These are phyloP conservation scores for Hyphopichia wangnamkhiaoensis DNA, from an alignment of 1,139 yeast genomes.

Conservation along the genomic window DNA sequence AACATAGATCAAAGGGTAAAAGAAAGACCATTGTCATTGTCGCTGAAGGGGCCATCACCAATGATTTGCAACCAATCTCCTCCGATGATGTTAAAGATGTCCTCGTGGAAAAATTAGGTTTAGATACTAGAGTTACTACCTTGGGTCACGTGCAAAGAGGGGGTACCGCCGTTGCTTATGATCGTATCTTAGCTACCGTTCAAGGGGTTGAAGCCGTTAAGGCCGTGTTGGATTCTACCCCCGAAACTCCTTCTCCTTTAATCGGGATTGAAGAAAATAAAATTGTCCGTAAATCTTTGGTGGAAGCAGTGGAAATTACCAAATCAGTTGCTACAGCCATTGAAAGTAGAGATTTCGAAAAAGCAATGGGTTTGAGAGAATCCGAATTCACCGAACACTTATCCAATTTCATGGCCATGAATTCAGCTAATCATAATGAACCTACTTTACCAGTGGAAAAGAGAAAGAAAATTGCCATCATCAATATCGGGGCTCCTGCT, in stretches of 20 bases:
- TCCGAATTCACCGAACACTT: constrained; percentile 70
- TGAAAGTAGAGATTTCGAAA: constrained; percentile 57
- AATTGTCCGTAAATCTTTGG: constrained; percentile 66
- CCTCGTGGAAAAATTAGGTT: constrained; percentile 61
- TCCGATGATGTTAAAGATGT: constrained; percentile 69
- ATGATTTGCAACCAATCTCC: constrained; percentile 64
- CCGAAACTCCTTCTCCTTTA: constrained; percentile 74
- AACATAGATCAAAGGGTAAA: constrained; percentile 71
- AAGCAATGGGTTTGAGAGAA: constrained; percentile 68
- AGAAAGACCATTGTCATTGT: constrained; percentile 80
- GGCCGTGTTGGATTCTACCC: constrained; percentile 69
- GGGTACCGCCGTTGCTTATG: constrained; percentile 82
- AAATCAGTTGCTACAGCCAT: constrained; percentile 71
- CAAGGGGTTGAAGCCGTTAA: constrained; percentile 86
- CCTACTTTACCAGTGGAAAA: constrained; percentile 55
- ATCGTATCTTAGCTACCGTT: constrained; percentile 70
- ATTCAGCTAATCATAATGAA: constrained; percentile 63
- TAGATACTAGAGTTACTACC: constrained; percentile 78
- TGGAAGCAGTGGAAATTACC: constrained; percentile 71
- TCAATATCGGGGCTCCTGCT: constrained; percentile 83
- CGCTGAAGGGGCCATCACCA: constrained; percentile 80
- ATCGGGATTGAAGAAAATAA: constrained; percentile 74
- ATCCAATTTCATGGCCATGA: constrained; percentile 58
- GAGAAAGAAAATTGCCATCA: constrained; percentile 66
- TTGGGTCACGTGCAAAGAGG: constrained; percentile 87